phyloP scores from a whole-genome alignment of 345 rosid genomes.

The Kernera saxatilis region DNA sequence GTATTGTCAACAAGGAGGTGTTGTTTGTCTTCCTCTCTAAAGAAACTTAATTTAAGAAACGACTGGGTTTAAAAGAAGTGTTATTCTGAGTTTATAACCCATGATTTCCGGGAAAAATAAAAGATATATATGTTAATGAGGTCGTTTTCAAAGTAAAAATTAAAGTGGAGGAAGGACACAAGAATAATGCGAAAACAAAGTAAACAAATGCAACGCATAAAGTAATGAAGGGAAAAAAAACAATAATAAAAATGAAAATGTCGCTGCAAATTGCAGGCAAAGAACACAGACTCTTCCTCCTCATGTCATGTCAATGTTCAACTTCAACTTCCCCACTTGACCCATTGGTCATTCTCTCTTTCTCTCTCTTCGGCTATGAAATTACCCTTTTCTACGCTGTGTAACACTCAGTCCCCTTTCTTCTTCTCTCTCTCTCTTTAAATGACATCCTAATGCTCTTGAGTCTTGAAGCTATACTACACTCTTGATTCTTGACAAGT shows the following conservation, averaged over 20 bases:
- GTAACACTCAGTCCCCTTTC: slow-evolving; percentile 45
- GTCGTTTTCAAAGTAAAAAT: slow-evolving; percentile 23
- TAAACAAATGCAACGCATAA: slow-evolving; percentile 20
- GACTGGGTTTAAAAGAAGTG: neutral
- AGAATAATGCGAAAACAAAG: slow-evolving; percentile 28
- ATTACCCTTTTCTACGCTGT: slow-evolving; percentile 37
- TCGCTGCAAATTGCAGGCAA: slow-evolving; percentile 28
- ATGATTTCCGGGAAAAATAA: slow-evolving; percentile 20
- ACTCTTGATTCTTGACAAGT: slow-evolving; percentile 14
- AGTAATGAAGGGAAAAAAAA: neutral
- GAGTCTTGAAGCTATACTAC: slow-evolving; percentile 15
- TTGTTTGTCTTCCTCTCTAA: neutral
- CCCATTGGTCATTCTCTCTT: slow-evolving; percentile 25
- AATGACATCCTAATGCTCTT: slow-evolving; percentile 12
- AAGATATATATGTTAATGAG: neutral
- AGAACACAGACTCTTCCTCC: slow-evolving; percentile 32
- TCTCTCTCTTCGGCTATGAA: slow-evolving; percentile 18
- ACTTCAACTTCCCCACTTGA: slow-evolving; percentile 41
- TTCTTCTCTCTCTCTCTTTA: slow-evolving; percentile 30
- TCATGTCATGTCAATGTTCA: slow-evolving; percentile 35
- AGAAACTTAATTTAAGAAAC: neutral
- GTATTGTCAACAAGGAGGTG: neutral
- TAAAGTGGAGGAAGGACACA: slow-evolving; percentile 22
- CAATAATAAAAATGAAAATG: neutral
- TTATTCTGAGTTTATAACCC: slow-evolving; percentile 19